phyloP scores from a whole-genome alignment of 208 protist genomes.

The Endotrypanum monterogeii region DNA sequence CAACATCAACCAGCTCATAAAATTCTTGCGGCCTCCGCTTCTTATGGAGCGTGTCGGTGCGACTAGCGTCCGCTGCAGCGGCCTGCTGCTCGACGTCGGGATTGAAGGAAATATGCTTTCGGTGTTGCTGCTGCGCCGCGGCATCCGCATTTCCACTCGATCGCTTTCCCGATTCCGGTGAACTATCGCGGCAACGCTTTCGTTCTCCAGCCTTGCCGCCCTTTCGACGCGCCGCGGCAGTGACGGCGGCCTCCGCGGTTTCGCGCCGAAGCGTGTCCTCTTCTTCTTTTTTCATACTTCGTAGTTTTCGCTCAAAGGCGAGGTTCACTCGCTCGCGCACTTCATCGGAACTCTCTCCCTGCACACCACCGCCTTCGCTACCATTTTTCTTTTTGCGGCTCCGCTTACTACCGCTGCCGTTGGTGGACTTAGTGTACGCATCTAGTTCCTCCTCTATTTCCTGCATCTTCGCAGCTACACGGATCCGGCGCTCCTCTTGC shows the following conservation, averaged over 20 bases:
- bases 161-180: background rate
- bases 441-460: constrained; percentile 53
- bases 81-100: constrained; percentile 25
- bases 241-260: background rate
- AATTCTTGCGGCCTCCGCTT: constrained; percentile 60
- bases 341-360: constrained; percentile 4
- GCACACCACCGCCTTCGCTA: constrained; percentile 17
- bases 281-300: constrained; percentile 30
- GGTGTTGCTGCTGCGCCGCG: constrained; percentile 9
- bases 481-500: constrained; percentile 49
- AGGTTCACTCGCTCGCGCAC: constrained; percentile 29
- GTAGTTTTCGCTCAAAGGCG: constrained; percentile 48
- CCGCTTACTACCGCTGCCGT: constrained; percentile 24
- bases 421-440: constrained; percentile 36
- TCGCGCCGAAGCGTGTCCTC: constrained; percentile 14
- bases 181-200: constrained; percentile 15
- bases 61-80: constrained; percentile 7
- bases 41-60: background rate
- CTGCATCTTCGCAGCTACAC: constrained; percentile 41
- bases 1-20: constrained; percentile 85
- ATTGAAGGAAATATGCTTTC: constrained; percentile 67
- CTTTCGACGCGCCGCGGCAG: background rate
- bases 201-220: background rate
- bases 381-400: constrained; percentile 35
- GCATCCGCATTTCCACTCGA: background rate